Base-by-base conservation (phyloP, 805 yeast species). In the Saccharomycopsis lassenensis region DNA sequence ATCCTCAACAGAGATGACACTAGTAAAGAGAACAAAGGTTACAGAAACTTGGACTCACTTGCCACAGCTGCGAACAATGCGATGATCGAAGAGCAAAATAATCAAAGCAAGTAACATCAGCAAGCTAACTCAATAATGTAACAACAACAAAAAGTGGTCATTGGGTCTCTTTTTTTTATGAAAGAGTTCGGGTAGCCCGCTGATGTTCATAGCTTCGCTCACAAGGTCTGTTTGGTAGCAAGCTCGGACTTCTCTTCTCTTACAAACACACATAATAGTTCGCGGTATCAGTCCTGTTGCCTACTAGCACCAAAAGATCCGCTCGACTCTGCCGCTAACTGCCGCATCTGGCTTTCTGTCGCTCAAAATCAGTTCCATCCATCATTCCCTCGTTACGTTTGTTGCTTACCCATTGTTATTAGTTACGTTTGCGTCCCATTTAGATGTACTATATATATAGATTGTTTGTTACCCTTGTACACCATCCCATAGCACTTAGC, bases 261-360 rank as follows among this genome's bases (percentile, higher is more conserved):
- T 27, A 24, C 26, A 31, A 41, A 10, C 40, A 31, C 27, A 41
- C 46, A 14, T 30, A 33, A 28, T 31, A 35, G 31, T 39, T 37
- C 22, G 28, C 27, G 12, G 35, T 20, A 2, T 31, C 35, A 24
- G 39, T 46, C 30, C 43, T 37, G 24, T 46, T 35, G 24, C 30
- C 36, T 10, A 26, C 31, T 29, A 36, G 33, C 25, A 24, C 36
- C 31, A 37, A 40, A 15, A 29, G 40, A 36, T 15, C 15, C 37
- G 4, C 41, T 38, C 6, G 36, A 28, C 18, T 40, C 3, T 37
- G 25, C 23, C 44, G 37, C 21, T 12, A 37, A n/a, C 4, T 40
- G 3, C 41, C 44, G 7, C 41, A 33, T 12, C 21, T 40, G n/a
- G 27, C 19, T n/a, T 25, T 24, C 18, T 15, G 10, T 19, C 10